Conservation (phyloP, 2,329 filamentous ascomycete species). For the Nannizzia gypsea region DNA sequence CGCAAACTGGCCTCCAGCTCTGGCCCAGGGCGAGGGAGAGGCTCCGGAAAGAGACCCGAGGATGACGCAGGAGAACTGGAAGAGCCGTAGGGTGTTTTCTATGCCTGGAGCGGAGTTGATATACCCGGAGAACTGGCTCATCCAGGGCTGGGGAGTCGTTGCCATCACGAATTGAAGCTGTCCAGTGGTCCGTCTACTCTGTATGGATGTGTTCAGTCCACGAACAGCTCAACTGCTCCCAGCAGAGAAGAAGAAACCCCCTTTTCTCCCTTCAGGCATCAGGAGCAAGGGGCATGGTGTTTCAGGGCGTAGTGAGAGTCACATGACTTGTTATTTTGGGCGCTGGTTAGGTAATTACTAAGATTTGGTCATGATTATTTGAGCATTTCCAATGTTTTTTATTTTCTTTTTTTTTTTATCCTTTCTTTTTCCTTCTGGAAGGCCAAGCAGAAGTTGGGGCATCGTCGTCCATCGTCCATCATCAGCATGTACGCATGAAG, state of each 20-base stretch:
- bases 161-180: neutral
- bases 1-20: conserved; percentile 32
- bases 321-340: no score
- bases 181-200: neutral
- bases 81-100: conserved; percentile 30
- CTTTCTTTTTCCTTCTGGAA: neutral
- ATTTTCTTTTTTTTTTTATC: neutral
- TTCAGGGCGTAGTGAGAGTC: neutral
- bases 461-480: no score
- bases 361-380: neutral
- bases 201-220: neutral
- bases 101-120: conserved; percentile 24
- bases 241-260: neutral
- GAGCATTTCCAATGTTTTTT: neutral
- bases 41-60: conserved; percentile 20
- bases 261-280: neutral
- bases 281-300: neutral
- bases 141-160: neutral
- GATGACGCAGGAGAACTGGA: conserved; percentile 28
- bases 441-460: no score
- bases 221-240: no score
- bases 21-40: conserved; percentile 25
- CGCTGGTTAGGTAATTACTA: neutral
- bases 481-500: no score
- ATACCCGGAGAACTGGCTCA: conserved; percentile 23